A percentile compares a stretch with the other conserved stretches of the same genome.
phyloP scores from a whole-genome alignment of 208 protist genomes.

The Leishmania tropica region DNA sequence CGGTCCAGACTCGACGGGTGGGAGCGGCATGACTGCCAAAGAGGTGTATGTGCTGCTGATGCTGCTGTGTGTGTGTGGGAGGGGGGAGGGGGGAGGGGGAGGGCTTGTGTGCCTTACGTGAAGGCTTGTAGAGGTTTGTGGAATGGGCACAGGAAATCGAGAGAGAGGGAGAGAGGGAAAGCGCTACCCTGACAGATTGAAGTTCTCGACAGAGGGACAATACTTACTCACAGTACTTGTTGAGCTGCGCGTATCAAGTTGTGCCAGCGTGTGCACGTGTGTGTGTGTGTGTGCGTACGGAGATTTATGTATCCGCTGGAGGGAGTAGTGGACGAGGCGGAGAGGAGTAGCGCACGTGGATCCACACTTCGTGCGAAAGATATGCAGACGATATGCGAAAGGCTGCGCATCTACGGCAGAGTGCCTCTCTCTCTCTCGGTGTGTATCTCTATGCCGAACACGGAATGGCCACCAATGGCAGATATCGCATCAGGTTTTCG shows the following conservation, averaged over 20 bases:
- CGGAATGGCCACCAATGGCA: background rate
- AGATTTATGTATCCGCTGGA: background rate
- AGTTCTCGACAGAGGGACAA: background rate
- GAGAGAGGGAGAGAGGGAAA: background rate
- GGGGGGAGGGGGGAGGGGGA: background rate
- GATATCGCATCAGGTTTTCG: too few species aligned
- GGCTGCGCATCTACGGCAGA: background rate
- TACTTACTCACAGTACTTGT: background rate
- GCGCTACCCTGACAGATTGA: background rate
- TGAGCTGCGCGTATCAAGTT: background rate
- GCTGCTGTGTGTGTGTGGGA: background rate
- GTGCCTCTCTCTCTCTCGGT: background rate
- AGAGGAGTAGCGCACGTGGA: background rate
- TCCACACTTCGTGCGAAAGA: background rate
- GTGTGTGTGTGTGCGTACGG: background rate
- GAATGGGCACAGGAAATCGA: background rate
- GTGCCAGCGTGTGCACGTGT: background rate
- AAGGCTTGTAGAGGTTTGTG: background rate
- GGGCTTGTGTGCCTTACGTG: background rate
- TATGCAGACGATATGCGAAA: background rate
- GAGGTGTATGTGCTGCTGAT: background rate
- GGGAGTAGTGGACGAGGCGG: background rate
- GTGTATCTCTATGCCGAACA: background rate
- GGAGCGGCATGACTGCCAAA: constrained; percentile 29
- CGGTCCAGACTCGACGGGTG: constrained; percentile 61